These are phyloP conservation scores for Quercus parvula DNA, from an alignment of 306 rosid species.

Conservation along the genomic window DNA sequence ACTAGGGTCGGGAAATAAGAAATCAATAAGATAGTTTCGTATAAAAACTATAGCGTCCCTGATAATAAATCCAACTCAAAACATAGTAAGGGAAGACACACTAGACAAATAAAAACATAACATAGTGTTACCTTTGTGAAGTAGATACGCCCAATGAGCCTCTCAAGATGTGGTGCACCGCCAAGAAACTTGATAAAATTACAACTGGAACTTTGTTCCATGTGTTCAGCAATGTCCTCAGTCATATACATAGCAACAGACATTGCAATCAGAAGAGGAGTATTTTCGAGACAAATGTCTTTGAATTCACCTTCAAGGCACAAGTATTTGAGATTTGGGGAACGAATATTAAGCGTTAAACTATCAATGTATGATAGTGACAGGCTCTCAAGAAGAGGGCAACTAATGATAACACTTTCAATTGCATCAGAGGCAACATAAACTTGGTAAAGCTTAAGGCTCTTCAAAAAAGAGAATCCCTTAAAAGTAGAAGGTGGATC, in stretches of 20 bases:
- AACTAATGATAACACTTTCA: slow-evolving; percentile 68
- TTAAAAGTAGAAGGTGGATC: slow-evolving; percentile 69
- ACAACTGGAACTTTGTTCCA: slow-evolving; percentile 58
- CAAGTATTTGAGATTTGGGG: slow-evolving; percentile 79
- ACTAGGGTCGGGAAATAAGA: slow-evolving; percentile 39
- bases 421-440: slow-evolving; percentile 61
- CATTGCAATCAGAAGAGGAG: slow-evolving; percentile 61
- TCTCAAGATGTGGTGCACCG: slow-evolving; percentile 80
- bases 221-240: slow-evolving; percentile 60
- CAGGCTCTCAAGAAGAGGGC: slow-evolving; percentile 75
- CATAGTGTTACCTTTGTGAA: slow-evolving; percentile 75
- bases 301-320: slow-evolving; percentile 84
- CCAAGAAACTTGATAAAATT: slow-evolving; percentile 81
- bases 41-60: slow-evolving; percentile 7
- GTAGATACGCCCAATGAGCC: slow-evolving; percentile 68
- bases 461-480: slow-evolving; percentile 61
- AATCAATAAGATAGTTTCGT: not conserved
- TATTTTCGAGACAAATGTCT: slow-evolving; percentile 71
- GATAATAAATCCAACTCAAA: not conserved
- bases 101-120: slow-evolving; percentile 12
- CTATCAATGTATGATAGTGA: slow-evolving; percentile 63
- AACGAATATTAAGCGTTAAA: slow-evolving; percentile 54
- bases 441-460: slow-evolving; percentile 76
- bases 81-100: slow-evolving; percentile 5
- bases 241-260: slow-evolving; percentile 71